phyloP scores from a whole-genome alignment of 2,329 filamentous ascomycete genomes.

The Phyllosticta paracitricarpa region DNA sequence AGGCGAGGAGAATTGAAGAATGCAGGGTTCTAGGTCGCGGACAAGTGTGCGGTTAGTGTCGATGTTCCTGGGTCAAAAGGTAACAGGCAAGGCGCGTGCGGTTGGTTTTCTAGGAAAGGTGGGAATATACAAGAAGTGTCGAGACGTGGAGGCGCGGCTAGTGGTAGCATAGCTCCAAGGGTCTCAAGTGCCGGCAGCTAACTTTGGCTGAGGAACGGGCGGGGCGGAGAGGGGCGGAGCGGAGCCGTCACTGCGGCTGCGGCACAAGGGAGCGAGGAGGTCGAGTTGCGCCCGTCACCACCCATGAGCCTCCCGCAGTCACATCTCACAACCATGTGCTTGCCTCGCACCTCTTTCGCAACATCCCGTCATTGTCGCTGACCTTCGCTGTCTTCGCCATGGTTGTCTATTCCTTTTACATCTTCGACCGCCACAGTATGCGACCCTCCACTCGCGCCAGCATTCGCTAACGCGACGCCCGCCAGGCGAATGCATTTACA shows the following conservation, averaged over 20 bases:
- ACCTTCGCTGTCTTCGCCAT: conserved; percentile 43
- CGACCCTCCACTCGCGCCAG: conserved; percentile 3
- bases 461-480: conserved; percentile 2
- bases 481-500: conserved; percentile 94
- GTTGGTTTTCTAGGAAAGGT: background rate
- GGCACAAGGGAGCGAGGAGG: too few relatives aligned
- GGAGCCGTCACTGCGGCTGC: too few relatives aligned
- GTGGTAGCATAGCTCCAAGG: too few relatives aligned
- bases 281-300: background rate
- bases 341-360: background rate
- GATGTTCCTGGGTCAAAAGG: background rate
- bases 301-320: background rate
- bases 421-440: conserved; percentile 96
- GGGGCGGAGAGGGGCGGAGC: too few relatives aligned
- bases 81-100: background rate
- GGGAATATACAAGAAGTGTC: too few relatives aligned
- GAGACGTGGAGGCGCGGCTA: too few relatives aligned
- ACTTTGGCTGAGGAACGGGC: too few relatives aligned
- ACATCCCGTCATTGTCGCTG: background rate
- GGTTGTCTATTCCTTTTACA: conserved; percentile 96
- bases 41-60: background rate
- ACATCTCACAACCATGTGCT: background rate
- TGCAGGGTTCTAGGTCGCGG: background rate
- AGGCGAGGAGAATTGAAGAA: background rate
- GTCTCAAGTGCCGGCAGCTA: too few relatives aligned